Percentiles rank a stretch among this genome's conserved stretches.
These are phyloP conservation scores for Apiospora sp. DNA, from an alignment of 2,329 filamentous ascomycete species.

Conservation along the genomic window DNA sequence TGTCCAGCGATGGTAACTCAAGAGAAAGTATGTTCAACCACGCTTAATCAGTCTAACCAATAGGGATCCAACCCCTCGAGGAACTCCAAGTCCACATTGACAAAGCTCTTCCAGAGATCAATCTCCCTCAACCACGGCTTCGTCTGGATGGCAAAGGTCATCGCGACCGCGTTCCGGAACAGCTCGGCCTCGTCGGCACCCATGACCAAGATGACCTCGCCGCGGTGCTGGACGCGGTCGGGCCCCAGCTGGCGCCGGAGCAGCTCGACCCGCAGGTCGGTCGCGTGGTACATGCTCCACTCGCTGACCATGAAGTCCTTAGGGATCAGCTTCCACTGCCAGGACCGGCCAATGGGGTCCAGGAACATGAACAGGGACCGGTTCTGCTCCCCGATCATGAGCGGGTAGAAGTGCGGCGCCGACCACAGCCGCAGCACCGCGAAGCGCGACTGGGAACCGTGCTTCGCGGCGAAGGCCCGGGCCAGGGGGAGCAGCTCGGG, in stretches of 20 bases:
- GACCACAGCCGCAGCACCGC: conserved; percentile 55
- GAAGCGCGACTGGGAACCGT: conserved; percentile 42
- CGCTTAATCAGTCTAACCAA: conserved; percentile 44
- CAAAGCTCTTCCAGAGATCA: conserved; percentile 59
- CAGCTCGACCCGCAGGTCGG: conserved; percentile 42
- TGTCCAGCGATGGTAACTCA: background rate
- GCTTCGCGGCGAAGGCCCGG: conserved; percentile 38
- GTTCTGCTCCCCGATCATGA: conserved; percentile 51
- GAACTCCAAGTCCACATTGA: conserved; percentile 55
- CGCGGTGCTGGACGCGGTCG: conserved; percentile 48
- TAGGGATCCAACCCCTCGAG: conserved; percentile 49
- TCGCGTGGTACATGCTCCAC: conserved; percentile 48
- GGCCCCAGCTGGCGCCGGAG: conserved; percentile 41
- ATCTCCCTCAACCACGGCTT: conserved; percentile 58
- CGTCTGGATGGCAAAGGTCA: conserved; percentile 55
- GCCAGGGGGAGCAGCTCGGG: conserved; percentile 44
- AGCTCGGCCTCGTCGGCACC: conserved; percentile 50
- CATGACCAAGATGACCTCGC: conserved; percentile 56
- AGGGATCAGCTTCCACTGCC: conserved; percentile 56
- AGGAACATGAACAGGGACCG: conserved; percentile 47
- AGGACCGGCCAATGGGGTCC: conserved; percentile 51
- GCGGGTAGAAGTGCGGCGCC: conserved; percentile 57
- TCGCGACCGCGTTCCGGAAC: conserved; percentile 47
- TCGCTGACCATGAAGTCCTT: conserved; percentile 55
- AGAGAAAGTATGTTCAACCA: background rate